Base-by-base conservation (phyloP, 2,329 filamentous ascomycete species). In the Alternaria triticimaculans region DNA sequence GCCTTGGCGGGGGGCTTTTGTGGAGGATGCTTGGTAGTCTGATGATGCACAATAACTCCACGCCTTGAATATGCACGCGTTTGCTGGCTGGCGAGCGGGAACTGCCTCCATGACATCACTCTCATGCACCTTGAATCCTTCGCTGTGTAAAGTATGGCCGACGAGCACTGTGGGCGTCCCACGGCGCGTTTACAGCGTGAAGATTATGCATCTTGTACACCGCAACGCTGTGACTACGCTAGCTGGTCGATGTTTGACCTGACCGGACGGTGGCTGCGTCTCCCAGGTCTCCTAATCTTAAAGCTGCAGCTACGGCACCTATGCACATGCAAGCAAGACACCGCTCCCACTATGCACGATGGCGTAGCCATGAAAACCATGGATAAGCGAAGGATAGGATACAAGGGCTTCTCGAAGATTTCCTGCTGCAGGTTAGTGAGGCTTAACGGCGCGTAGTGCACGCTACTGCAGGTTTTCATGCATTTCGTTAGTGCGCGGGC, bases 391-490 rank as follows among this genome's bases (percentile, higher is more conserved):
- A 41, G 12, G 59, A 33, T 58, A 51, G 54, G 46, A 28, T 51
- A 23, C 18, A 37, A 23, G 30, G 18, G 33, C 23, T 63, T 63
- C 60, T 59, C 56, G 60, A 60, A 60, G 30, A 37, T 55, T 63
- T 28, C 60, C 56, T 25, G 49, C 56, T 25, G 33, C 50, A 50
- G 50, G 30, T 37, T 63, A 60, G 60, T 60, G 60, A 55, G 56
- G 56, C 60, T 59, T 60, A 63, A 63, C 60, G 60, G 60, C 56
- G 55, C 41, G 55, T 63, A 63, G 56, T n/a, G 30, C 44, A 25
- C 25, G 37, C 60, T 63, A 63, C 60, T 63, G 60, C 60, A 63
- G 56, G 60, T 28, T 60, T 37, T 55, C 57, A 55, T 63, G 56
- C 60, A 60, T 63, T 20, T 30, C 56, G 44, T 37, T 62, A 62